A percentile compares a stretch with the other conserved stretches of the same genome.
Evolutionary conservation across 2,329 filamentous ascomycete species (phyloP).

Genomic region (Phoma sp.): DNA sequence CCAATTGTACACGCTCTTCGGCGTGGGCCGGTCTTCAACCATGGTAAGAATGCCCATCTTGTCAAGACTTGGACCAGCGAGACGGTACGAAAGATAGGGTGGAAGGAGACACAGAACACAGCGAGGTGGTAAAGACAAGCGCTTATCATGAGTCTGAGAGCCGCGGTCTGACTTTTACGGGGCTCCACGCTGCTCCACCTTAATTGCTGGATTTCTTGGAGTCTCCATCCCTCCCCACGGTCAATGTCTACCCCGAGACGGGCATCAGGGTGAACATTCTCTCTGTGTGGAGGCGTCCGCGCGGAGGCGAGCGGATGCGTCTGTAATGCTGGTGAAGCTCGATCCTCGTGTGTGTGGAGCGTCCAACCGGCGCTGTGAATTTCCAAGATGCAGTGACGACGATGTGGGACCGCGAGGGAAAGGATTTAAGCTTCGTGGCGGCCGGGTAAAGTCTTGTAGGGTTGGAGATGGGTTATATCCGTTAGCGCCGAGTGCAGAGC

Average conservation of each 20-base stretch:
- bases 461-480: neutral
- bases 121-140: neutral
- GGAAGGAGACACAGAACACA: neutral
- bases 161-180: conserved; percentile 13
- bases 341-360: conserved; percentile 4
- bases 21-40: conserved; percentile 58
- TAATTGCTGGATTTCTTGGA: conserved; percentile 14
- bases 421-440: conserved; percentile 19
- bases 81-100: no score
- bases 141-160: conserved; percentile 10
- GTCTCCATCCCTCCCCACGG: conserved; percentile 15
- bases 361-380: conserved; percentile 3
- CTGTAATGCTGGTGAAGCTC: conserved; percentile 10
- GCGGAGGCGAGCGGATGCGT: conserved; percentile 8
- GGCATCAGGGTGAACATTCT: conserved; percentile 13
- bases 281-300: conserved; percentile 7
- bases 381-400: conserved; percentile 11
- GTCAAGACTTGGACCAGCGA: neutral
- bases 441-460: conserved; percentile 16
- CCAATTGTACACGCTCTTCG: conserved; percentile 66
- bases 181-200: conserved; percentile 16
- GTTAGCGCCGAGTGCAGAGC: no score
- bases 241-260: neutral
- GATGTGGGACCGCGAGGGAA: conserved; percentile 7
- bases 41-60: conserved; percentile 45